phyloP scores from a whole-genome alignment of 2,329 filamentous ascomycete species.

The Hansfordia pulvinata region DNA sequence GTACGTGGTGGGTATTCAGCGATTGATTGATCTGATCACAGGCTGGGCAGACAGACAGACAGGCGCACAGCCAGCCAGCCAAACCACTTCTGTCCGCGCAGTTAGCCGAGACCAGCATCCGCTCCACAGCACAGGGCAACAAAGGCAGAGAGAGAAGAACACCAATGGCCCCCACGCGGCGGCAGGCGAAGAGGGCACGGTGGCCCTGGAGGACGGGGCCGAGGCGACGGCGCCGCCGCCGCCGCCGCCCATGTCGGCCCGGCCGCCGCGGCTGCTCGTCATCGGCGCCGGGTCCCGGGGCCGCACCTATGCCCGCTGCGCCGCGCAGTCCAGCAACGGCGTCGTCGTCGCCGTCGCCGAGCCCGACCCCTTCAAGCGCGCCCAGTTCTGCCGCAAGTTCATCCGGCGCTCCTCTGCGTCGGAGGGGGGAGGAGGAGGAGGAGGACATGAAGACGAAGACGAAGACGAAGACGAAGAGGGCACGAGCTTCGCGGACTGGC shows the following conservation, averaged over 20 bases:
- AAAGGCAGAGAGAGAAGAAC: too few relatives aligned
- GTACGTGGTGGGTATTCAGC: too few relatives aligned
- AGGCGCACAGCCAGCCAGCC: too few relatives aligned
- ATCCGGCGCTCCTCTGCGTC: too few relatives aligned
- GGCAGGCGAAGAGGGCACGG: conserved; percentile 14
- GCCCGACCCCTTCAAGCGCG: conserved; percentile 63
- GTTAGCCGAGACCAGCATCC: too few relatives aligned
- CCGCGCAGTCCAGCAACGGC: conserved; percentile 50
- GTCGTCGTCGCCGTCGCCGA: conserved; percentile 70
- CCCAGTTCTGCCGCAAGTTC: conserved; percentile 53
- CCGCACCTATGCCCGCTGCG: conserved; percentile 56
- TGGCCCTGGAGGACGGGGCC: conserved; percentile 11
- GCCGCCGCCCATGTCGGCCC: conserved; percentile 29
- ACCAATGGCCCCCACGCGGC: too few relatives aligned
- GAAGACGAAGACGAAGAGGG: conserved; percentile 33
- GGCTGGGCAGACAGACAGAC: neutral
- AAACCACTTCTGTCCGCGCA: too few relatives aligned
- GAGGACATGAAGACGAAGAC: conserved; percentile 15
- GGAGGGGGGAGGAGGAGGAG: too few relatives aligned
- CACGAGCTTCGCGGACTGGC: conserved; percentile 62
- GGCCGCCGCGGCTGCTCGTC: conserved; percentile 56
- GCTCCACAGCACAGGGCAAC: conserved; percentile 14
- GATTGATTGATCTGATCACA: too few relatives aligned
- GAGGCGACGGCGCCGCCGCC: conserved; percentile 15
- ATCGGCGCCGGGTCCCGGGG: conserved; percentile 77